Conservation (phyloP, 2,329 filamentous ascomycete genomes). For the Hypoxylon sp. region DNA sequence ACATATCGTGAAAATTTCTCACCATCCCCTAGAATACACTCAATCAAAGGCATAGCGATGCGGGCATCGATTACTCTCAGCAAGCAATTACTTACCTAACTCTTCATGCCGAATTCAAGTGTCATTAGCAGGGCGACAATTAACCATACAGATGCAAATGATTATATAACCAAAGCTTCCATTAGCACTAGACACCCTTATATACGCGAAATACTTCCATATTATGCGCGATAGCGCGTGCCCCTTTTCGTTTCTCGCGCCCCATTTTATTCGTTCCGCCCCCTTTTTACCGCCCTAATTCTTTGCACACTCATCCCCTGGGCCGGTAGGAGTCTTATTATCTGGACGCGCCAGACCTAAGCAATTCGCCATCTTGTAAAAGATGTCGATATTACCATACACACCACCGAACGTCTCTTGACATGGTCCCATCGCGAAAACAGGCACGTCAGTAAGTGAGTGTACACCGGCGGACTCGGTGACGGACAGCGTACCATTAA, state of each 20-base stretch:
- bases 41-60: too few species aligned
- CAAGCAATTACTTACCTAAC: too few species aligned
- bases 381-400: constrained; percentile 79
- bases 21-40: too few species aligned
- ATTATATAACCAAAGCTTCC: not conserved
- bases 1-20: too few species aligned
- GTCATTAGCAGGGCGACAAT: not conserved
- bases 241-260: constrained; percentile 3
- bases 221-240: not conserved
- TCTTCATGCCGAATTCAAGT: too few species aligned
- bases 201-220: constrained; percentile 16
- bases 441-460: constrained; percentile 82
- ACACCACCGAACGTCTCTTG: constrained; percentile 81
- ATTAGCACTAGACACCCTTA: constrained; percentile 22
- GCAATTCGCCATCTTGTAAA: constrained; percentile 80
- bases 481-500: constrained; percentile 81
- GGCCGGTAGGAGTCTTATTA: constrained; percentile 18
- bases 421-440: constrained; percentile 84
- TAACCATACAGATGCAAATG: not conserved
- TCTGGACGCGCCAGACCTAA: constrained; percentile 67
- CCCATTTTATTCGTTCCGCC: not conserved
- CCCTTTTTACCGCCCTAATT: constrained; percentile 7
- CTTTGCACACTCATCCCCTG: constrained; percentile 16
- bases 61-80: too few species aligned
- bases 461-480: constrained; percentile 78